Percentiles rank a stretch among this genome's conserved stretches.
phyloP scores from a whole-genome alignment of 2,329 filamentous ascomycete genomes.

The Aspergillus sp. region DNA sequence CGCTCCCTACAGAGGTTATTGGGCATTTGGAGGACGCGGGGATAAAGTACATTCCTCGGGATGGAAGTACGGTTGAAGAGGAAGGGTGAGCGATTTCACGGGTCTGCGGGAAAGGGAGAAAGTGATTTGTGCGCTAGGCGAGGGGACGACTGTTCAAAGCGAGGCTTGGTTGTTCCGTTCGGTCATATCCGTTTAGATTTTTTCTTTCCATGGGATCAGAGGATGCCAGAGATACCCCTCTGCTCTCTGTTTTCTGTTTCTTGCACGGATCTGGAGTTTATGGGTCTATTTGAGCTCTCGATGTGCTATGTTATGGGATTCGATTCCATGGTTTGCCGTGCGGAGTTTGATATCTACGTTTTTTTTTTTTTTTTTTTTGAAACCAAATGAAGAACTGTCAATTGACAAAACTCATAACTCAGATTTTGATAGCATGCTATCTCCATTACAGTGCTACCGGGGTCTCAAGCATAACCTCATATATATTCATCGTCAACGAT shows the following conservation, averaged over 20 bases:
- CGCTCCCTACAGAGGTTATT: conserved; percentile 64
- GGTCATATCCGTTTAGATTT: neutral
- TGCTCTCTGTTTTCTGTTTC: conserved; percentile 11
- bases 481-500: conserved; percentile 7
- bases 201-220: neutral
- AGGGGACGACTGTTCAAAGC: neutral
- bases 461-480: conserved; percentile 4
- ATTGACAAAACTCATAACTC: neutral
- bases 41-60: conserved; percentile 64
- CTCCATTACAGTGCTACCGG: neutral
- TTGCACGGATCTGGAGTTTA: conserved; percentile 16
- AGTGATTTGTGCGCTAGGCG: neutral
- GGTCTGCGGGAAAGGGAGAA: neutral
- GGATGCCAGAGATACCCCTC: conserved; percentile 12
- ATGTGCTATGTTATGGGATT: neutral
- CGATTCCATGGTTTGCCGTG: too few relatives aligned
- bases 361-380: neutral
- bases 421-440: neutral
- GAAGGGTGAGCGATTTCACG: conserved; percentile 34
- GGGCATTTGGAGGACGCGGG: conserved; percentile 62
- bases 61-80: conserved; percentile 53
- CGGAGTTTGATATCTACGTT: neutral
- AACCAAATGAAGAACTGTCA: neutral
- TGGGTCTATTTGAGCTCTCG: neutral
- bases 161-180: neutral